These are phyloP conservation scores for Allantophomopsis lycopodina DNA, from an alignment of 2,329 filamentous ascomycete genomes.

Conservation along the genomic window DNA sequence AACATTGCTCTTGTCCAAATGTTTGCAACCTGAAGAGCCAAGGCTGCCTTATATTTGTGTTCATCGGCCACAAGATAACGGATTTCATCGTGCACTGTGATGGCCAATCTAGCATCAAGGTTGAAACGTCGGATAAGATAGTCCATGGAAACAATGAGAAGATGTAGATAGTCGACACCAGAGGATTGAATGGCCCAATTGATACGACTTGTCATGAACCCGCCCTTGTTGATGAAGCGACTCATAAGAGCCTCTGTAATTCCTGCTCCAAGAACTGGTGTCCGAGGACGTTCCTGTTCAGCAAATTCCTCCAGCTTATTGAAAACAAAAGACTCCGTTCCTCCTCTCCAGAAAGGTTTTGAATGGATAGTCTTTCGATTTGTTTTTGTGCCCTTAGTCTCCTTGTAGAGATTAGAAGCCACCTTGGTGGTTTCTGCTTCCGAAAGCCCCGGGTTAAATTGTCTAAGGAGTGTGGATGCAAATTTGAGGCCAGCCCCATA, in stretches of 20 bases:
- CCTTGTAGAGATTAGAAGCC: slow-evolving; percentile 69
- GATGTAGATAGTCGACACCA: slow-evolving; percentile 91
- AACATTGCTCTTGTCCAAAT: slow-evolving; percentile 98
- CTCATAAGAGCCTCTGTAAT: slow-evolving; percentile 93
- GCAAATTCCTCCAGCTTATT: slow-evolving; percentile 97
- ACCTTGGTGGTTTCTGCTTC: slow-evolving; percentile 66
- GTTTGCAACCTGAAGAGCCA: slow-evolving; percentile 90
- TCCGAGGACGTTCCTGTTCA: slow-evolving; percentile 80
- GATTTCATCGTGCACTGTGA: slow-evolving; percentile 97
- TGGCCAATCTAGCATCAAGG: slow-evolving; percentile 70
- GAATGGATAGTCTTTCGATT: slow-evolving; percentile 58
- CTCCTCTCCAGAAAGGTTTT: slow-evolving; percentile 81
- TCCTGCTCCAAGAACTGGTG: slow-evolving; percentile 82
- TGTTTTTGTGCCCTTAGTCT: slow-evolving; percentile 84
- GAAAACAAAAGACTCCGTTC: slow-evolving; percentile 95
- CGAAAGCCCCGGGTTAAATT: slow-evolving; percentile 79
- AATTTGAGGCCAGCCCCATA: slow-evolving; percentile 97
- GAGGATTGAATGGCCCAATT: slow-evolving; percentile 99
- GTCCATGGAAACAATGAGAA: slow-evolving; percentile 89
- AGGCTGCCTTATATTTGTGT: slow-evolving; percentile 78
- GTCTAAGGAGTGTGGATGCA: slow-evolving; percentile 74
- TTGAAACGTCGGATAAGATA: slow-evolving; percentile 79
- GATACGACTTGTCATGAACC: slow-evolving; percentile 90
- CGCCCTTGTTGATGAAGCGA: slow-evolving; percentile 74
- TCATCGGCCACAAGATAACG: slow-evolving; percentile 76